These are phyloP conservation scores for Annona cherimola DNA, from an alignment of 164 flowering plant genomes.

Conservation along the genomic window DNA sequence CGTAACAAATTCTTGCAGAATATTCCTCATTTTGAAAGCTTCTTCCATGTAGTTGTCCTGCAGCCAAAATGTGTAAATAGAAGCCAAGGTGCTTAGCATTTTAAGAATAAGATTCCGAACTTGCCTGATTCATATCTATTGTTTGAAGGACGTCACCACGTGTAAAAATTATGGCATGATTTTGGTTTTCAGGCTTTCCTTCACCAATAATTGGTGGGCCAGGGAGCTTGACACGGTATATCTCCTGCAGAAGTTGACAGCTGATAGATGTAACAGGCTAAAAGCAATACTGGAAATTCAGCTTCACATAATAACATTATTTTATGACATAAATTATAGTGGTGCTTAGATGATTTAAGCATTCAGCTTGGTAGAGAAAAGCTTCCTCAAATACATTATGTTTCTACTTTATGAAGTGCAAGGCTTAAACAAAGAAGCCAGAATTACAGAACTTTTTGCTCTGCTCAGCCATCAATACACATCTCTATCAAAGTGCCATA, in stretches of 20 bases:
- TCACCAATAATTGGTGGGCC: conserved; percentile 90
- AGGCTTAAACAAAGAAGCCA: no score
- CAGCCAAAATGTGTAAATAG: conserved; percentile 9
- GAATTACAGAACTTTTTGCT: no score
- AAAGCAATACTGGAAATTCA: background rate
- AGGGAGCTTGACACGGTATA: conserved; percentile 92
- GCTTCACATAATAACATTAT: background rate
- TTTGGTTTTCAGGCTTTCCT: conserved; percentile 97
- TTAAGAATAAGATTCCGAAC: conserved; percentile 5
- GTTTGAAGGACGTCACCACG: conserved; percentile 96
- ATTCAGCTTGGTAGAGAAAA: background rate
- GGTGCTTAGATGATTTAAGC: background rate
- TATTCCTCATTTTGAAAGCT: conserved; percentile 85
- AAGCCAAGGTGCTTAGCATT: background rate
- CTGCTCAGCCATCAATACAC: no score
- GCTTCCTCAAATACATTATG: background rate
- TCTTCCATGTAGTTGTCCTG: conserved; percentile 93
- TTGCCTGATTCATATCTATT: conserved; percentile 95
- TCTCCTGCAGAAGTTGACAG: conserved; percentile 38
- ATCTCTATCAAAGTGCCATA: no score
- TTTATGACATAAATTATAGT: background rate
- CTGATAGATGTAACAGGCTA: background rate
- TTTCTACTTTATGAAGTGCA: background rate
- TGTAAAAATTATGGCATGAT: conserved; percentile 87
- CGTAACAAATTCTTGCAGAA: conserved; percentile 69